Evolutionary conservation across 441 rosid species (phyloP).

Genomic region (Arabidopsis hybrid): DNA sequence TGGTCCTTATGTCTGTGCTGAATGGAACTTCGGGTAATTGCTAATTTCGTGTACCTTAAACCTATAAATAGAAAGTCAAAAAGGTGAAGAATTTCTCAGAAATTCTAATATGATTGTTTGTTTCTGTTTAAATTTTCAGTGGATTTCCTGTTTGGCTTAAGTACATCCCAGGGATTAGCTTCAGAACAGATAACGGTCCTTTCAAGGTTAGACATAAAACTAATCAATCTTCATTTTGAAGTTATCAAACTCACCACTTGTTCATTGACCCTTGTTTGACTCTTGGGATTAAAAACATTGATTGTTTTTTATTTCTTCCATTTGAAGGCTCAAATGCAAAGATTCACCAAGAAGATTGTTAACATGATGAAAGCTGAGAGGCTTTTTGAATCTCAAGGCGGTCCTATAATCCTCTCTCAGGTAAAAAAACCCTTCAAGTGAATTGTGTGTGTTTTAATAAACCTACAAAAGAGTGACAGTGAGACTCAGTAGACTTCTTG

Average conservation of each 20-base stretch:
- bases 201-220: conserved; percentile 69
- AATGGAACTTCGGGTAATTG: conserved; percentile 93
- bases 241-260: conserved; percentile 36
- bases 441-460: conserved; percentile 22
- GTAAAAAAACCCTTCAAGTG: conserved; percentile 46
- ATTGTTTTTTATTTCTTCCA: conserved; percentile 4
- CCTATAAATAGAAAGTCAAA: conserved; percentile 14
- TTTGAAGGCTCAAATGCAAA: conserved; percentile 81
- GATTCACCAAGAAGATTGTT: conserved; percentile 85
- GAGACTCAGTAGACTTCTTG: conserved; percentile 35
- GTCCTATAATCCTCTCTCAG: conserved; percentile 97
- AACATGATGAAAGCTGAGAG: conserved; percentile 95
- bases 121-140: conserved; percentile 55
- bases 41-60: conserved; percentile 13
- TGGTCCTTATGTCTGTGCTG: conserved; percentile 98
- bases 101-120: conserved; percentile 22
- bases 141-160: conserved; percentile 99
- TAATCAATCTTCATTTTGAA: conserved; percentile 43
- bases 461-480: conserved; percentile 15
- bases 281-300: conserved; percentile 29
- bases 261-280: conserved; percentile 34
- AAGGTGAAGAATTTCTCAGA: neutral
- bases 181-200: conserved; percentile 94
- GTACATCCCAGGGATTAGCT: conserved; percentile 87
- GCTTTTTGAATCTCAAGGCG: conserved; percentile 89